phyloP scores from a whole-genome alignment of 805 yeast genomes.

The Yamadazyma olivae region DNA sequence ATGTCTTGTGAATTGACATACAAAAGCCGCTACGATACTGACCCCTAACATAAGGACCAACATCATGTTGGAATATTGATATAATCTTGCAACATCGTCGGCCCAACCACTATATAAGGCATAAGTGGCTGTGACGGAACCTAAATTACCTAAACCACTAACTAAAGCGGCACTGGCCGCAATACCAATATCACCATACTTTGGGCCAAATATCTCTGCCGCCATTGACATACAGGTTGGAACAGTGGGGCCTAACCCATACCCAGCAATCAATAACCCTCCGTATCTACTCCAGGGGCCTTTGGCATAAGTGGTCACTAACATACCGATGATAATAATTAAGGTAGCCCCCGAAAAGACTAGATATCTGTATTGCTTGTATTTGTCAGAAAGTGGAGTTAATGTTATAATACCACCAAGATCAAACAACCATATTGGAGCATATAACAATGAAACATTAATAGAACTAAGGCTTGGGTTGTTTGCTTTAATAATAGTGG shows the following conservation, averaged over 20 bases:
- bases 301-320: slow-evolving; percentile 72
- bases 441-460: slow-evolving; percentile 70
- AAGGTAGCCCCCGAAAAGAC: slow-evolving; percentile 61
- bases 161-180: slow-evolving; percentile 83
- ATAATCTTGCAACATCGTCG: slow-evolving; percentile 60
- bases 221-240: slow-evolving; percentile 86
- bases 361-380: slow-evolving; percentile 53
- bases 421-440: slow-evolving; percentile 91
- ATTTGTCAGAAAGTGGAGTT: slow-evolving; percentile 79
- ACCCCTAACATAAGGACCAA: slow-evolving; percentile 73
- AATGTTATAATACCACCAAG: slow-evolving; percentile 67
- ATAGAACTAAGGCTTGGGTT: slow-evolving; percentile 64
- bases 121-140: slow-evolving; percentile 81
- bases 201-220: slow-evolving; percentile 66
- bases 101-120: slow-evolving; percentile 90
- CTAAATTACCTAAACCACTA: slow-evolving; percentile 83
- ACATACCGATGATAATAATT: slow-evolving; percentile 70
- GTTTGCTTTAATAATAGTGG: slow-evolving; percentile 66
- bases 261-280: slow-evolving; percentile 78
- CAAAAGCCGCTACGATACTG: slow-evolving; percentile 51
- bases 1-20: slow-evolving; percentile 31
- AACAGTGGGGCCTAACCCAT: slow-evolving; percentile 88
- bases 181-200: slow-evolving; percentile 79
- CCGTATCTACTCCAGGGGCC: slow-evolving; percentile 76
- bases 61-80: slow-evolving; percentile 77